phyloP scores from a whole-genome alignment of 2,329 filamentous ascomycete species.

The Phyllosticta ampelicida region DNA sequence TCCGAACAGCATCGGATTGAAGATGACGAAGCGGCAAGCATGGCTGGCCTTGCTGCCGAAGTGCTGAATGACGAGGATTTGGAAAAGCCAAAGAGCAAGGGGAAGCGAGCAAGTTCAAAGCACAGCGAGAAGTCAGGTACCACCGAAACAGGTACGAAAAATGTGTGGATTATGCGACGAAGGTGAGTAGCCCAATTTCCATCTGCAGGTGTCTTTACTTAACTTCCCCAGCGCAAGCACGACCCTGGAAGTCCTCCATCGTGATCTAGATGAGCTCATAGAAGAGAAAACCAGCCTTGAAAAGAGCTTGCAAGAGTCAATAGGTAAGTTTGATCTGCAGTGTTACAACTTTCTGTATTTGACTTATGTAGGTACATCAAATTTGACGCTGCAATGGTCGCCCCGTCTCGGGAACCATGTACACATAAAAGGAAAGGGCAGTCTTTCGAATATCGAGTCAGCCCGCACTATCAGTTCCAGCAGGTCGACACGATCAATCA shows the following conservation, averaged over 20 bases:
- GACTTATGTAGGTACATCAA: conserved; percentile 36
- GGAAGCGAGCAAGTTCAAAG: conserved; percentile 27
- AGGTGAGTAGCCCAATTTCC: conserved; percentile 16
- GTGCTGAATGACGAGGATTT: conserved; percentile 58
- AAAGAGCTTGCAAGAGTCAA: conserved; percentile 48
- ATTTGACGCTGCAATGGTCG: conserved; percentile 73
- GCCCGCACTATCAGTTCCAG: conserved; percentile 58
- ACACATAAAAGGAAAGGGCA: conserved; percentile 70
- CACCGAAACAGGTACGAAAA: conserved; percentile 27
- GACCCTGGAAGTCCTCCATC: conserved; percentile 56
- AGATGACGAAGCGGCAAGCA: conserved; percentile 57
- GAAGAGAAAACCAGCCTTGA: conserved; percentile 51
- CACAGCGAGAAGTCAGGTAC: conserved; percentile 6
- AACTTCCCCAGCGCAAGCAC: conserved; percentile 46
- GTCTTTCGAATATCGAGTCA: conserved; percentile 31
- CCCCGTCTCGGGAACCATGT: conserved; percentile 81
- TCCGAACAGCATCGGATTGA: conserved; percentile 67
- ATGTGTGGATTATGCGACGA: conserved; percentile 53
- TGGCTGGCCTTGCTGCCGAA: conserved; percentile 63
- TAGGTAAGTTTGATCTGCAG: conserved; percentile 27
- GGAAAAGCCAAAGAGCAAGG: conserved; percentile 37
- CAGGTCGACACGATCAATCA: conserved; percentile 75
- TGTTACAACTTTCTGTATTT: background rate
- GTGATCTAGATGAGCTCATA: conserved; percentile 49
- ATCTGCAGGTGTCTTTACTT: background rate